These are phyloP conservation scores for Pythium pyrilobum DNA, from an alignment of 352 stramenopile genomes.

Conservation along the genomic window DNA sequence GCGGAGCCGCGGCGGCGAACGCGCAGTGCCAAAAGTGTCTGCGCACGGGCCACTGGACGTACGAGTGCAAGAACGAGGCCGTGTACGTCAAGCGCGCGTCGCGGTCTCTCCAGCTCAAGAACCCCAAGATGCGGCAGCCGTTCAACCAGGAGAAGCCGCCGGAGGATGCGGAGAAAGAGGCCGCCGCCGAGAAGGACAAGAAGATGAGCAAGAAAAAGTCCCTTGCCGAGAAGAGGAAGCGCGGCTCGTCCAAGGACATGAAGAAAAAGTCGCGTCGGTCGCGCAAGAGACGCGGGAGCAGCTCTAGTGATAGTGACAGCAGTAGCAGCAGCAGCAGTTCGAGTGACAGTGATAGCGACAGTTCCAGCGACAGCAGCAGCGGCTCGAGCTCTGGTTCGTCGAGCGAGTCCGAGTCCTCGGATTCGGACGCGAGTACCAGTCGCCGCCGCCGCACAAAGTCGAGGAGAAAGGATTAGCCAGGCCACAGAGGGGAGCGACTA, in stretches of 20 bases:
- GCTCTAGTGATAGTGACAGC: constrained; percentile 17
- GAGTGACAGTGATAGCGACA: constrained; percentile 11
- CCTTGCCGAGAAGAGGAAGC: constrained; percentile 14
- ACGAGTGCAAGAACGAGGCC: constrained; percentile 85
- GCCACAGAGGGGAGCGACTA: too few species aligned
- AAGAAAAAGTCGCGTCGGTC: constrained; percentile 1
- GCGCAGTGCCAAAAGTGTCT: constrained; percentile 86
- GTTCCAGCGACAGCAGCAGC: constrained; percentile 15
- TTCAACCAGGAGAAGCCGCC: constrained; percentile 79
- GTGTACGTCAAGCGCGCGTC: constrained; percentile 77
- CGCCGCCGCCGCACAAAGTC: constrained; percentile 31
- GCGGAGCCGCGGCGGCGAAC: constrained; percentile 12
- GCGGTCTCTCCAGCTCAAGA: constrained; percentile 71
- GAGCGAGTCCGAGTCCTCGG: constrained; percentile 19
- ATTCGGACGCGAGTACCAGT: constrained; percentile 40
- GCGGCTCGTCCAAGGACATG: too few species aligned
- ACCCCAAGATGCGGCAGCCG: constrained; percentile 73
- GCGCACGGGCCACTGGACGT: constrained; percentile 73
- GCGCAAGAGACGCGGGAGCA: constrained; percentile 10
- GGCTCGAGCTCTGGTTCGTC: constrained; percentile 24
- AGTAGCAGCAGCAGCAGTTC: constrained; percentile 17
- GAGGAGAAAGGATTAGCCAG: constrained; percentile 26
- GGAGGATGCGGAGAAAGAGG: constrained; percentile 34
- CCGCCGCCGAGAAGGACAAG: constrained; percentile 15
- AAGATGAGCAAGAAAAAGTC: constrained; percentile 14